Evolutionary conservation across 2,329 filamentous ascomycete genomes (phyloP), one percentile per base, ranked within the genome.

Genomic region (Metarhizium humberi): DNA sequence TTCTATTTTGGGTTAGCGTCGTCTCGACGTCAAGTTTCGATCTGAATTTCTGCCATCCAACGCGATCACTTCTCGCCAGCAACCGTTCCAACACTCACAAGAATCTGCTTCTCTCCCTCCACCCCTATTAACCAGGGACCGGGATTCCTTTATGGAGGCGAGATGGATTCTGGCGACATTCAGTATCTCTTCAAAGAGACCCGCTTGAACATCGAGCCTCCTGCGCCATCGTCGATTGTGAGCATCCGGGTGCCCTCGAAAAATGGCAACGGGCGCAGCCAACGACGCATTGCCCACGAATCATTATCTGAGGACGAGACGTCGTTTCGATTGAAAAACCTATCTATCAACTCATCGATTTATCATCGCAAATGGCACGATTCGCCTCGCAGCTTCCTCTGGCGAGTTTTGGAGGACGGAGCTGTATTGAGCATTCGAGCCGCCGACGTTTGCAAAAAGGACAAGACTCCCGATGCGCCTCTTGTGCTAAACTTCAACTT

Each of bases 381-480:
- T 60, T 85, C 87, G 60, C 94, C 94, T 43, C 85, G 88, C 66
- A 90, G 84, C 70, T 95, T 97, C 67, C 79, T 96, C 50, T 99
- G 94, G 94, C 84, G 92, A 62, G 80, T 97, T 43, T 74, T 96
- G 58, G 87, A 95, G 65, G 84, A 90, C 64, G 84, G 85, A 65
- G 88, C 82, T 61, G 77, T 90, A 59, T 78, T 99, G 62, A 92
- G 94, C 72, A 78, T 99, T 52, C 87, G 90, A 66, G 85, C 84
- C 45, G 84, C 89, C 57, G 94, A 99, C 71, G 74, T 96, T 61
- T 87, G 84, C 67, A 91, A 81, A 73, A 81, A 78, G 61, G 78
- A 78, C 58, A 79, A 77, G 61, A 80, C 84, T 25, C 71, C 77
- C 47, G 90, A 95, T 70, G 83, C 88, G 54, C 83, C 86, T 60